Conservation (phyloP, 2,329 filamentous ascomycete genomes). For the Fusarium sulawesiense region DNA sequence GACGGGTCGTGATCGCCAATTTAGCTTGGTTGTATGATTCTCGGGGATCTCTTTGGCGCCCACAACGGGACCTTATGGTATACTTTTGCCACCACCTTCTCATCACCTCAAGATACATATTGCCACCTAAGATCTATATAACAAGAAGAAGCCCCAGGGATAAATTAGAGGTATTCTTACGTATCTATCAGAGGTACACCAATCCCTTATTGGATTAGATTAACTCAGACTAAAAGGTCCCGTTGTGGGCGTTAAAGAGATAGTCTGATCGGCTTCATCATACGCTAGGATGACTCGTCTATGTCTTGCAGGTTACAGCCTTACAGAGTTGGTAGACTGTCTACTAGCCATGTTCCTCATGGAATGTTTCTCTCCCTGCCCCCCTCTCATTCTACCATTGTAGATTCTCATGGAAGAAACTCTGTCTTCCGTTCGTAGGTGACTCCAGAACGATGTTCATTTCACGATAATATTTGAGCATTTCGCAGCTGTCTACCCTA, state of each 20-base stretch:
- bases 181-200: too few species aligned
- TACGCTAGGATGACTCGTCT: not conserved
- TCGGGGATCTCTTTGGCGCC: too few species aligned
- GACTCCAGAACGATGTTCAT: not conserved
- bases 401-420: not conserved
- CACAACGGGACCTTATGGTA: too few species aligned
- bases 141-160: too few species aligned
- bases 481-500: conserved; percentile 1
- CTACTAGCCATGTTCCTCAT: not conserved
- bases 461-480: not conserved
- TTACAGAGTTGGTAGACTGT: not conserved
- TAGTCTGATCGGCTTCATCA: not conserved
- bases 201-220: too few species aligned
- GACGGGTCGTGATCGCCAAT: not conserved
- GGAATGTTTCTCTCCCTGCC: not conserved
- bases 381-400: not conserved
- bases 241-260: too few species aligned
- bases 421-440: not conserved
- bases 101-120: too few species aligned
- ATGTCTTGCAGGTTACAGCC: not conserved
- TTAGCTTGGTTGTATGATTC: not conserved
- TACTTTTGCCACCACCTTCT: too few species aligned
- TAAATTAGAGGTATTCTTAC: too few species aligned
- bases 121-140: too few species aligned
- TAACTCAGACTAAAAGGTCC: too few species aligned